Evolutionary conservation across 2,329 filamentous ascomycete species (phyloP).

Genomic region (Dothistroma pini): DNA sequence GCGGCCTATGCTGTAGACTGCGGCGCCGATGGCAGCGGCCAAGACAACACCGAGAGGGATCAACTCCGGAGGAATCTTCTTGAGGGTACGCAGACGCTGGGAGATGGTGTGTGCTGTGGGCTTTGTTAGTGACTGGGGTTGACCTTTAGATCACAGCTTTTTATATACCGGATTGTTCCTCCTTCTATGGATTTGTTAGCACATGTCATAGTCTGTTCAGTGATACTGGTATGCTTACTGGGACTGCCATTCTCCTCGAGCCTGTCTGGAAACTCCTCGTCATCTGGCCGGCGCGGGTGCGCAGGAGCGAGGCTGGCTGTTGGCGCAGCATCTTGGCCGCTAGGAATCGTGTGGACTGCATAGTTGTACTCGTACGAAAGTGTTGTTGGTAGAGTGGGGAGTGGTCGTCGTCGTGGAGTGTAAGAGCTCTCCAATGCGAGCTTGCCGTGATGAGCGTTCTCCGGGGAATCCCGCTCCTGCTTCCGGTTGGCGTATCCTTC

Average conservation of each 20-base stretch:
- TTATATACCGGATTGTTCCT: slow-evolving; percentile 59
- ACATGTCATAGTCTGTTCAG: not conserved
- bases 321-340: slow-evolving; percentile 38
- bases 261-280: slow-evolving; percentile 33
- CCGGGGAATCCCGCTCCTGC: slow-evolving; percentile 6
- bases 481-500: slow-evolving; percentile 6
- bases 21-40: slow-evolving; percentile 68
- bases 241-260: slow-evolving; percentile 32
- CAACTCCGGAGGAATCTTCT: slow-evolving; percentile 89
- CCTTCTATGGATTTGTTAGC: slow-evolving; percentile 50
- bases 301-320: slow-evolving; percentile 32
- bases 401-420: slow-evolving; percentile 1
- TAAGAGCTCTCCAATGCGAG: not conserved
- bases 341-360: slow-evolving; percentile 41
- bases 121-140: slow-evolving; percentile 5
- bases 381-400: slow-evolving; percentile 30
- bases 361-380: slow-evolving; percentile 26
- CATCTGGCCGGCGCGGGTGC: slow-evolving; percentile 36
- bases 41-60: slow-evolving; percentile 90
- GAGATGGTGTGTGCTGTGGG: slow-evolving; percentile 86
- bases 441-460: slow-evolving; percentile 3
- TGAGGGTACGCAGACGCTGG: slow-evolving; percentile 85
- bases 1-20: slow-evolving; percentile 72
- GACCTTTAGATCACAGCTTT: not conserved
- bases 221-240: slow-evolving; percentile 25